phyloP scores from a whole-genome alignment of 2,329 filamentous ascomycete genomes.

The Ceratocystis colombiana region DNA sequence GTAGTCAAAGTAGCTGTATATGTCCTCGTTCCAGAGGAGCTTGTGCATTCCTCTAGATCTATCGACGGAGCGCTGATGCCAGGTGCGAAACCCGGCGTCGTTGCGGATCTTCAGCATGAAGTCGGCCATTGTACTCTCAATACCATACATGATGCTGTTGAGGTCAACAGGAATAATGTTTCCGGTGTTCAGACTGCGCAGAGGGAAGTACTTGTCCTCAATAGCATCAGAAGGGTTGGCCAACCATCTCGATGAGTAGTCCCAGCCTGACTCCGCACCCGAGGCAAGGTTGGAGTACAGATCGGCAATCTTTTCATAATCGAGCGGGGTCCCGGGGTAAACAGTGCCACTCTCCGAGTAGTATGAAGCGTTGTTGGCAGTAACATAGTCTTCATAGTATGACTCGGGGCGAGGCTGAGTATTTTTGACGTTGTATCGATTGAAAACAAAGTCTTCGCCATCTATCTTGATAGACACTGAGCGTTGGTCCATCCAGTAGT shows the following conservation, averaged over 20 bases:
- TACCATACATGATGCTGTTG: constrained; percentile 58
- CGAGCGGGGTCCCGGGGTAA: constrained; percentile 46
- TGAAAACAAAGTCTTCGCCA: constrained; percentile 43
- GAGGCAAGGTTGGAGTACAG: constrained; percentile 55
- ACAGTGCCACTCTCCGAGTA: constrained; percentile 48
- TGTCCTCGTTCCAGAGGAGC: constrained; percentile 54
- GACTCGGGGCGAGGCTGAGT: constrained; percentile 58
- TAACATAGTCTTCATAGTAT: constrained; percentile 54
- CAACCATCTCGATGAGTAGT: constrained; percentile 53
- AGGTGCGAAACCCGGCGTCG: constrained; percentile 39
- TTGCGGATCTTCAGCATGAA: constrained; percentile 47
- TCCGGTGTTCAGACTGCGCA: constrained; percentile 51
- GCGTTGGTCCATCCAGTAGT: constrained; percentile 53
- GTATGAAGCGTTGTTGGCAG: constrained; percentile 56
- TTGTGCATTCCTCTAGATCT: constrained; percentile 53
- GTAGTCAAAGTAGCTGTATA: constrained; percentile 58
- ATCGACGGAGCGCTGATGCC: constrained; percentile 40
- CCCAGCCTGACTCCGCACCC: constrained; percentile 57
- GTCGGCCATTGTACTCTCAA: constrained; percentile 48
- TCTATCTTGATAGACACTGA: constrained; percentile 40
- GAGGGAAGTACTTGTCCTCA: constrained; percentile 52
- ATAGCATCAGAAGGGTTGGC: constrained; percentile 48
- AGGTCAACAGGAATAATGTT: constrained; percentile 54
- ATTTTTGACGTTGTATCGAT: constrained; percentile 51
- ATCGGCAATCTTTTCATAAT: constrained; percentile 41